Evolutionary conservation across 371 early-diverging fungal species (phyloP), one percentile per base, ranked within the genome.

Genomic region (Paraphysoderma sedebokerense): DNA sequence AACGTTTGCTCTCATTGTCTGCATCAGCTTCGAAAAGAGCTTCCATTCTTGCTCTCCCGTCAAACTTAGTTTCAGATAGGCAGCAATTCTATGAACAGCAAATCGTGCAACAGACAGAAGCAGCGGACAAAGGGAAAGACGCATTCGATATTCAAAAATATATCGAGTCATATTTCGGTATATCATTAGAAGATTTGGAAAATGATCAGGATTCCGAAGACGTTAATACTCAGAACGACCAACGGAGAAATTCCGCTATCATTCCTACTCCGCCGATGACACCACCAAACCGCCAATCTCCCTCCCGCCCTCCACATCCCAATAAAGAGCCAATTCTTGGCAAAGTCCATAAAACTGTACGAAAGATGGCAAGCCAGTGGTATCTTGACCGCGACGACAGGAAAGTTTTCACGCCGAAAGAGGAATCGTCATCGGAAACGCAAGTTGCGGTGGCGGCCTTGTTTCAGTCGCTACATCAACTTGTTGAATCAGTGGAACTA

Each of bases 91-190:
- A 30, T 22, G 42, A 42, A 32, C 30, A 32, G 19, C 30, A 42
- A 12, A 28, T 42, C 13, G 27, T 5, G 27, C 8, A 3, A 17
- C 30, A 42, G 13, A 17, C 31, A 20, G 13, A 6, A 1, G 9
- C 5, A 32, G 30, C 31, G 19, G 42, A 42, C 3, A 7, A 5
- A 20, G 28, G 30, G 5, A 42, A 42, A 22, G 42, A 42, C 2
- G 28, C 30, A 32, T 42, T 42, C 28, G 42, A 42, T 31, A 24
- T 42, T 23, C 42, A 42, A 28, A 42, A 42, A 22, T 42, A 42
- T 31, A 19, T 42, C 4, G 42, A 42, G 29, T 42, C 42, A 20
- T 42, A 42, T 22, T 42, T 26, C 6, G 42, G 42, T 6, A 42
- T 42, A 9, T 19, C 42, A 32, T 31, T 42, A 7, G 42, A 30